A percentile compares a stretch with the other conserved stretches of the same genome.
Conservation (phyloP, 257 asterid species). For the Solanum verrucosum region DNA sequence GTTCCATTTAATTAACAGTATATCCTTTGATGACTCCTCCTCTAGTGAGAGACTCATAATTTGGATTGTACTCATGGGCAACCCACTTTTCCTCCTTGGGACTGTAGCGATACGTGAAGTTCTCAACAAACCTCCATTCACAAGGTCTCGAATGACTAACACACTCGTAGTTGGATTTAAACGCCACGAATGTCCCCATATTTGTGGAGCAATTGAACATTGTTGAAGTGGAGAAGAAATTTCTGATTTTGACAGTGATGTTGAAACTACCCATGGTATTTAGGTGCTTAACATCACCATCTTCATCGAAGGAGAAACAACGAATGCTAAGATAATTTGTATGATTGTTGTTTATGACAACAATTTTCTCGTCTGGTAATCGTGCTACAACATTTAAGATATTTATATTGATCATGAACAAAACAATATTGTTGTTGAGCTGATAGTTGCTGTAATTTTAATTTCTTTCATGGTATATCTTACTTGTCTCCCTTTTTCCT, state of each 20-base stretch:
- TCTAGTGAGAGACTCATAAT: constrained; percentile 60
- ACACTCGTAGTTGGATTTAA: constrained; percentile 28
- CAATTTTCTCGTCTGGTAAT: background rate
- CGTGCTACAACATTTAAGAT: background rate
- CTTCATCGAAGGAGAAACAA: constrained; percentile 48
- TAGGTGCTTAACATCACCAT: constrained; percentile 22
- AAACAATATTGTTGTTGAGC: background rate
- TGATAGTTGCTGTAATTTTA: background rate
- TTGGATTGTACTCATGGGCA: constrained; percentile 32
- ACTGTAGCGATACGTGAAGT: constrained; percentile 27
- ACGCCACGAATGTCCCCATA: constrained; percentile 64
- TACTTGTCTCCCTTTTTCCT: background rate
- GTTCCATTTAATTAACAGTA: constrained; percentile 29
- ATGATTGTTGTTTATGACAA: constrained; percentile 50
- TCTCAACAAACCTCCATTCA: constrained; percentile 56
- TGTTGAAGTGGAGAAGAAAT: constrained; percentile 18
- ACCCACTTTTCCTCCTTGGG: constrained; percentile 14
- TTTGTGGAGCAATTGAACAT: constrained; percentile 83
- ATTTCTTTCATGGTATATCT: background rate
- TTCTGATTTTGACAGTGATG: constrained; percentile 15
- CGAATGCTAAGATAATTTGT: constrained; percentile 26
- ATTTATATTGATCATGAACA: background rate
- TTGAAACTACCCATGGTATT: constrained; percentile 13
- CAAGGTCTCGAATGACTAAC: constrained; percentile 4
- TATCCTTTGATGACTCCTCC: constrained; percentile 67